These are phyloP conservation scores for Trichophyton mentagrophytes DNA, from an alignment of 2,329 filamentous ascomycete species.

Conservation along the genomic window DNA sequence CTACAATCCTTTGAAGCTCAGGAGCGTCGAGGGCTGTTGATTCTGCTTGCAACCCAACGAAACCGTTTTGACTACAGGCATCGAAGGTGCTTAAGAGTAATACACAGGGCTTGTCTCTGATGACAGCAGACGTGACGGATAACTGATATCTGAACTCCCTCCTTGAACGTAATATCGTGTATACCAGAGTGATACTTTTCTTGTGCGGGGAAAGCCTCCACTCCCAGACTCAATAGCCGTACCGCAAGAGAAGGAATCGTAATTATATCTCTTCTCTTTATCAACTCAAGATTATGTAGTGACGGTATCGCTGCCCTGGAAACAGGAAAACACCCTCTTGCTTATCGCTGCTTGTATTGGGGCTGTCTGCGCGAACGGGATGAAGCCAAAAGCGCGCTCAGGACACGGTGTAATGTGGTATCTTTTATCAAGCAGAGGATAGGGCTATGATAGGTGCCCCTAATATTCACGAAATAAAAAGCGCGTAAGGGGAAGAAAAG, in stretches of 20 bases:
- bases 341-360: neutral
- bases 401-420: neutral
- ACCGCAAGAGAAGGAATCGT: neutral
- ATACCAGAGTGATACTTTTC: neutral
- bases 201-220: neutral
- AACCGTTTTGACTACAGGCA: conserved; percentile 27
- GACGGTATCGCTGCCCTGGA: neutral
- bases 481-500: neutral
- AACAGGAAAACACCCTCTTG: neutral
- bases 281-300: neutral
- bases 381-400: neutral
- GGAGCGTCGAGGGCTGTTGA: conserved; percentile 10
- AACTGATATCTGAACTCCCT: conserved; percentile 17
- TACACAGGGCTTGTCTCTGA: conserved; percentile 21
- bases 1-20: conserved; percentile 23
- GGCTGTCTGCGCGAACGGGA: neutral
- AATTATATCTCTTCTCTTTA: neutral
- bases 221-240: neutral
- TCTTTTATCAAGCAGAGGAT: neutral
- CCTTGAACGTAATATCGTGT: conserved; percentile 6
- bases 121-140: conserved; percentile 21
- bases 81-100: conserved; percentile 28
- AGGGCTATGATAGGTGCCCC: neutral
- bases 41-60: conserved; percentile 10
- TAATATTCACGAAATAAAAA: too few relatives aligned